Evolutionary conservation across 1,284 basidiomycete genomes (phyloP).

Genomic region (Entoloma clypeatum): DNA sequence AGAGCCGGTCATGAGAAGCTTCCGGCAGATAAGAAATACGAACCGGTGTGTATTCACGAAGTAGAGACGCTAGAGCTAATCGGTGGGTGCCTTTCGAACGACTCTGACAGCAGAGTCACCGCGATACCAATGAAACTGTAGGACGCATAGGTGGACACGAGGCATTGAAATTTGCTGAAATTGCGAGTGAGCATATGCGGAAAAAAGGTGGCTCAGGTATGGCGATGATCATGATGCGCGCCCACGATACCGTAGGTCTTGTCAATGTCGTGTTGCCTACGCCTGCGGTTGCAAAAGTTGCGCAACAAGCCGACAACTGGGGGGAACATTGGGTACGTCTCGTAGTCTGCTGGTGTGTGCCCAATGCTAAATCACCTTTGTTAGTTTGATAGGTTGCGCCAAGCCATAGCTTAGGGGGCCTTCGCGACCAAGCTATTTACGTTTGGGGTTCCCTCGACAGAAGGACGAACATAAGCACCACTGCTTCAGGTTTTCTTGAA

Average conservation of each 20-base stretch:
- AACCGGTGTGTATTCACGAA: slow-evolving; percentile 20
- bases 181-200: slow-evolving; percentile 18
- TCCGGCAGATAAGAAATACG: slow-evolving; percentile 17
- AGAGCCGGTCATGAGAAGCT: slow-evolving; percentile 18
- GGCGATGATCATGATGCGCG: slow-evolving; percentile 16
- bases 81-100: slow-evolving; percentile 11
- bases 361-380: not conserved
- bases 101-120: not conserved
- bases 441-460: too few relatives aligned
- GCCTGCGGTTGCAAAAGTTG: slow-evolving; percentile 14
- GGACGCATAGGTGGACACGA: slow-evolving; percentile 13
- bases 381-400: slow-evolving; percentile 17
- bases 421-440: too few relatives aligned
- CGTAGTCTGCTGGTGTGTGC: not conserved
- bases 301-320: slow-evolving; percentile 21
- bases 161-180: slow-evolving; percentile 20
- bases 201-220: slow-evolving; percentile 22
- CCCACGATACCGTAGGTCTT: slow-evolving; percentile 18
- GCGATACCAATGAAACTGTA: slow-evolving; percentile 4
- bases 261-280: slow-evolving; percentile 21
- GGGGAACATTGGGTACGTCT: slow-evolving; percentile 19
- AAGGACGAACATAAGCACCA: too few relatives aligned
- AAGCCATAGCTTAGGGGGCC: too few relatives aligned
- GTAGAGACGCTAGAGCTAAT: slow-evolving; percentile 18
- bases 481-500: too few relatives aligned